Base-by-base conservation (phyloP, 768 basidiomycete species). In the Lactifluus subvellereus region DNA sequence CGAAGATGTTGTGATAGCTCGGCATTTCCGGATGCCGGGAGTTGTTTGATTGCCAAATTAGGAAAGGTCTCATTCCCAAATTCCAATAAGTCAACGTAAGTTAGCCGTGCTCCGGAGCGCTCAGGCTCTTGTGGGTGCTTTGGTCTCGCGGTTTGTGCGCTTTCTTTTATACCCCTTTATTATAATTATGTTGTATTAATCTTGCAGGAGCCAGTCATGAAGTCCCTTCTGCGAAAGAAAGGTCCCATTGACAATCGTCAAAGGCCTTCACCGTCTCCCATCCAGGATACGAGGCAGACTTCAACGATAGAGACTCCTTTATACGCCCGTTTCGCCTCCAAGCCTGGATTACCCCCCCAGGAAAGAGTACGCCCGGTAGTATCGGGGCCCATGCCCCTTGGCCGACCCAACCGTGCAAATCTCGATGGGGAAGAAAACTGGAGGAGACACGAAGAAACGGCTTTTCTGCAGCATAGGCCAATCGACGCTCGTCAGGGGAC, bases 291-390 rank as follows among this genome's bases (percentile, higher is more conserved):
- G 3, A 54, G 54, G 40, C 61, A 43, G 14, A 49, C 59, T 11
- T 8, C 61, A 13, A 16, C 66, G 6, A 48, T 51, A 10, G 62
- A 61, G 30, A 68, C 71, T 0, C 72, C 72, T 9, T 62, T 72
- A 18, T 72, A 72, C 43, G 70, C 71, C 10, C 71, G 71, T 20
- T 73, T 72, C 47, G 66, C 72, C 63, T 18, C 45, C 27, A 62
- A 62, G 35, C 16, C 57, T 33, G 68, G 22, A 8, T 54, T 37
- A 32, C 67, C 59, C 18, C 35, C 51, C 43, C 40, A 62, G 55
- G 64, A 54, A 13, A 57, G n/a, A 54, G 33, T 5, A 11, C 60
- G 64, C n/a, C 64, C 64, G 9, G 54, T 67, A 7, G 70, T 72
- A 10, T 72, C 71, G 47, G 68, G 69, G 37, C 72, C 71, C 22